Base-by-base conservation (phyloP, 441 rosid species). In the Gossypium lobatum region DNA sequence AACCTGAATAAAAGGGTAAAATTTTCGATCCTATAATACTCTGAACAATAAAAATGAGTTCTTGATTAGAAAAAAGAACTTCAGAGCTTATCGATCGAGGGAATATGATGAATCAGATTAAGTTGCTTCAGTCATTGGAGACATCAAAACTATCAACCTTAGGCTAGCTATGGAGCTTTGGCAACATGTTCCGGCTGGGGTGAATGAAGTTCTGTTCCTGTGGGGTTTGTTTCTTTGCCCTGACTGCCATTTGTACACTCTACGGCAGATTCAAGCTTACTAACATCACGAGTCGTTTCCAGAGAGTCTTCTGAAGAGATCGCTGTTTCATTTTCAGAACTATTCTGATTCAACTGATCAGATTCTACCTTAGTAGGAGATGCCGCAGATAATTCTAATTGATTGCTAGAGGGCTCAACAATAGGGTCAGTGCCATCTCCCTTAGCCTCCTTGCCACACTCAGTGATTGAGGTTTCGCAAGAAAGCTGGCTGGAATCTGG, bases 321-420 rank as follows among this genome's bases (percentile, higher is more conserved):
- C 57, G 52, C 72, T 4, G 58, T 45, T 73, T 48, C 37, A 48
- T 23, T 58, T 26, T 73, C 79, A 77, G 17, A 52, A 75, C 64
- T 71, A 7, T 21, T 52, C 34, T 70, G 70, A 77, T 62, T 75
- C 73, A 57, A 17, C 17, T 70, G 62, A 37, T n/a, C 25, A 75
- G 70, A 64, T n/a, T 58, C 78, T 28, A 25, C 66, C 26, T 54
- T 61, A 70, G 53, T 18, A 37, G 70, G 64, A 80, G 81, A 74
- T 45, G 58, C 70, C 54, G 59, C 58, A 42, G 80, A 63, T 72
- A 66, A 39, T n/a, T 26, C 79, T 14, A 73, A 71, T 55, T 76
- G 76, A 64, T 68, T 64, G 57, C 63, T 54, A 53, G 79, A 76
- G 71, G 70, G 61, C 25, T 50, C 75, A 68, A 10, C 16, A 28